Conservation (phyloP, 2,329 filamentous ascomycete species). For the Polychaeton citri region DNA sequence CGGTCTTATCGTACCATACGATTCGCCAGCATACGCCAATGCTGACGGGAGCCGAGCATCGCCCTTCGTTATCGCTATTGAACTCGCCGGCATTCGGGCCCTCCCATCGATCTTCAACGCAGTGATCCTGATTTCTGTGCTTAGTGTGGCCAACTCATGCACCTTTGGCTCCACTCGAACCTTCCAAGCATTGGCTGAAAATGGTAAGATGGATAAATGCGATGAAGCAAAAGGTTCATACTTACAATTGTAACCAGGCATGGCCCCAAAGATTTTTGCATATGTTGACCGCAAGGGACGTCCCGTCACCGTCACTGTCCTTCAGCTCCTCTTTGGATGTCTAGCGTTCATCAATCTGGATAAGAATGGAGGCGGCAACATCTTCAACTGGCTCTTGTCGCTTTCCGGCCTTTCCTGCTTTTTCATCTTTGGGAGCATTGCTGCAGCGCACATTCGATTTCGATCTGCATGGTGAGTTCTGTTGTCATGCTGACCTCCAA, state of each 20-base stretch:
- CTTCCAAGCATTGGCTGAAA: conserved; percentile 31
- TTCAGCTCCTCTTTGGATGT: conserved; percentile 55
- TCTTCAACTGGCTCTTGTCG: conserved; percentile 67
- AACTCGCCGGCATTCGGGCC: conserved; percentile 39
- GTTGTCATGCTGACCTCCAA: background rate
- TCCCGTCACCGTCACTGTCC: conserved; percentile 56
- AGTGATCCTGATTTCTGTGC: conserved; percentile 59
- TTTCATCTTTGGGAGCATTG: conserved; percentile 74
- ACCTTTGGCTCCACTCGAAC: conserved; percentile 46
- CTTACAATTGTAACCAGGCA: conserved; percentile 30
- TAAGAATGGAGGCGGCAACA: conserved; percentile 41
- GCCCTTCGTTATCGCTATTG: conserved; percentile 52
- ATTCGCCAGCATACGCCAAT: conserved; percentile 7
- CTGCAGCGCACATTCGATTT: conserved; percentile 81
- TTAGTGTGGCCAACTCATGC: conserved; percentile 44
- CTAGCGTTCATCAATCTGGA: conserved; percentile 57
- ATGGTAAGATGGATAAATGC: conserved; percentile 21
- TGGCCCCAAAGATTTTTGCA: conserved; percentile 62
- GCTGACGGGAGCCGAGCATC: conserved; percentile 17
- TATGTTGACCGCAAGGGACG: conserved; percentile 79
- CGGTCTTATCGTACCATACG: conserved; percentile 17
- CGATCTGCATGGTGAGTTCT: conserved; percentile 43
- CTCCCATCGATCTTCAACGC: conserved; percentile 67
- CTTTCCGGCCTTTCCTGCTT: conserved; percentile 58
- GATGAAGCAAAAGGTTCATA: background rate